Evolutionary conservation across 139 green algal species (phyloP).

Genomic region (Ettlia oleoabundans): DNA sequence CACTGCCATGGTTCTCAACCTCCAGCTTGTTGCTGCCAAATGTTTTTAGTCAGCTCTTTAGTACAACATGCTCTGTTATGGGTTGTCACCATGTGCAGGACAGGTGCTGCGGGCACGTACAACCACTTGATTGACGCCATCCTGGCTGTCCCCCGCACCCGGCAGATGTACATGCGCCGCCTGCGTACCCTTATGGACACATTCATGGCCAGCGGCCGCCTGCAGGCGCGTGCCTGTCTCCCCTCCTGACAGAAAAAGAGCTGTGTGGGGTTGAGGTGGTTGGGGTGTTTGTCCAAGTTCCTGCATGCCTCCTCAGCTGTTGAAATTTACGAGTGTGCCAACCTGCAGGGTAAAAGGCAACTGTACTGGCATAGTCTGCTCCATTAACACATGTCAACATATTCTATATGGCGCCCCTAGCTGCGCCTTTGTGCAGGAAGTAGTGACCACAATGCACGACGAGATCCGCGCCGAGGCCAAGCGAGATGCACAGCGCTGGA

Average conservation of each 20-base stretch:
- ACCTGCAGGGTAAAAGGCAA: too few relatives aligned
- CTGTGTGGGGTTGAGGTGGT: too few relatives aligned
- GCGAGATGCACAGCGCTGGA: slow-evolving; percentile 64
- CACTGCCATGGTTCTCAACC: too few relatives aligned
- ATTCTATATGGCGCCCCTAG: too few relatives aligned
- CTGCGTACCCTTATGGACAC: slow-evolving; percentile 83
- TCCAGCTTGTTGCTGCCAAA: too few relatives aligned
- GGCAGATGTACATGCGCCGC: slow-evolving; percentile 87
- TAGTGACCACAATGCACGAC: slow-evolving; percentile 56
- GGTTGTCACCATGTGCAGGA: too few relatives aligned
- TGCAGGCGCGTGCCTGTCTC: slow-evolving; percentile 36
- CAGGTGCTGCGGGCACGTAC: slow-evolving; percentile 73
- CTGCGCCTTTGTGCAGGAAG: slow-evolving; percentile 35
- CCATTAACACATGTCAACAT: too few relatives aligned
- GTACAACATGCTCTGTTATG: too few relatives aligned
- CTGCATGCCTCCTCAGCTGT: background rate
- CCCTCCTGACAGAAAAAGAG: slow-evolving; percentile 2
- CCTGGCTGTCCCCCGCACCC: slow-evolving; percentile 65
- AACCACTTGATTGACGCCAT: slow-evolving; percentile 89
- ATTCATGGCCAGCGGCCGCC: slow-evolving; percentile 53
- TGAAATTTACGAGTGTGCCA: too few relatives aligned
- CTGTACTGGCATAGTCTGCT: too few relatives aligned
- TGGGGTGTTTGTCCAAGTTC: too few relatives aligned
- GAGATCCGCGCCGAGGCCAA: slow-evolving; percentile 56
- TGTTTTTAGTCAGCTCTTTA: too few relatives aligned